Evolutionary conservation across 2,329 filamentous ascomycete genomes (phyloP).

Genomic region (Aspergillus sp.): DNA sequence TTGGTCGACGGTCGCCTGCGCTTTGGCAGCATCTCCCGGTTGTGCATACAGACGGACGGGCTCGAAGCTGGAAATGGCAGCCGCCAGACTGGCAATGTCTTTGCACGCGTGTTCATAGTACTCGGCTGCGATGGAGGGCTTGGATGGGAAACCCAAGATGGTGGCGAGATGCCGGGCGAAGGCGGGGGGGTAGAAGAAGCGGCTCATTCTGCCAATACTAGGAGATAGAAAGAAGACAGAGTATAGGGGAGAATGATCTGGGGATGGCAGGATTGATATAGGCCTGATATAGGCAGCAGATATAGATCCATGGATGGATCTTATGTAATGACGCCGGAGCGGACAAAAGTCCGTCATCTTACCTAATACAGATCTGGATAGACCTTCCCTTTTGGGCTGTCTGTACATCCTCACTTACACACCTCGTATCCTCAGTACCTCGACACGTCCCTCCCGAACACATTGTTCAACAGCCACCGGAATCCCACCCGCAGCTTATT

Average conservation of each 20-base stretch:
- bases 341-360: no score
- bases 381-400: neutral
- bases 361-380: no score
- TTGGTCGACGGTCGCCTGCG: conserved; percentile 9
- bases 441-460: conserved; percentile 46
- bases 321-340: no score
- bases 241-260: no score
- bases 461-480: conserved; percentile 42
- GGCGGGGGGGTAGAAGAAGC: conserved; percentile 22
- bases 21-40: conserved; percentile 22
- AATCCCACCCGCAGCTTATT: conserved; percentile 43
- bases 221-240: no score
- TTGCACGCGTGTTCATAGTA: conserved; percentile 19
- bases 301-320: no score
- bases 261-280: no score
- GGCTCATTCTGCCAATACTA: neutral
- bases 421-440: no score
- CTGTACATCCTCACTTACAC: no score
- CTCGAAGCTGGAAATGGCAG: conserved; percentile 30
- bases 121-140: conserved; percentile 19
- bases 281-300: no score
- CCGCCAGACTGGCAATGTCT: conserved; percentile 27
- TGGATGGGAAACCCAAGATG: conserved; percentile 28
- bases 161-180: conserved; percentile 24
- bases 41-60: conserved; percentile 30